These are phyloP conservation scores for Hanseniaspora sp. DNA, from an alignment of 1,139 yeast genomes.

Conservation along the genomic window DNA sequence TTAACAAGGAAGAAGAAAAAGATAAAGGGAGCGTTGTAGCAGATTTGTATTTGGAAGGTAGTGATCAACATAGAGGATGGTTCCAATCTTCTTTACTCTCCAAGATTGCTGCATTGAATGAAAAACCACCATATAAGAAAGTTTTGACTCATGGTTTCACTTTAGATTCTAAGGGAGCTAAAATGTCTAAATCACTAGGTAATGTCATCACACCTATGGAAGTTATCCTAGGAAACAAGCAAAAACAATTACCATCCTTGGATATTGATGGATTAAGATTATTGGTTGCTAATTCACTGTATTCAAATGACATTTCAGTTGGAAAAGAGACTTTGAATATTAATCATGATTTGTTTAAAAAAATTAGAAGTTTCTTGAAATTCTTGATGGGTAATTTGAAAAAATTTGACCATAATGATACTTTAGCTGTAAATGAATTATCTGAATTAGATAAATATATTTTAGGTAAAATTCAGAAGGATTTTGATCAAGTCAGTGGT, in stretches of 20 bases:
- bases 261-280: constrained; percentile 88
- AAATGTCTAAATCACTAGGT: constrained; percentile 91
- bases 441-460: constrained; percentile 55
- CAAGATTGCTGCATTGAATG: constrained; percentile 37
- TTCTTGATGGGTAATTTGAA: constrained; percentile 65
- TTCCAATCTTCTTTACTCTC: constrained; percentile 87
- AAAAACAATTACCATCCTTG: constrained; percentile 48
- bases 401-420: constrained; percentile 25
- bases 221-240: constrained; percentile 55
- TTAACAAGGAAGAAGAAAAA: constrained; percentile 27
- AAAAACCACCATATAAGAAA: constrained; percentile 57
- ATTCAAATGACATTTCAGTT: constrained; percentile 65
- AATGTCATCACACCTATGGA: constrained; percentile 63
- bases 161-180: constrained; percentile 70
- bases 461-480: constrained; percentile 42
- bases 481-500: constrained; percentile 36
- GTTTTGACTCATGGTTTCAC: constrained; percentile 91
- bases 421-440: constrained; percentile 31
- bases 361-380: constrained; percentile 69
- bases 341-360: constrained; percentile 70
- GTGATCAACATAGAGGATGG: constrained; percentile 99
- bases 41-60: constrained; percentile 82
- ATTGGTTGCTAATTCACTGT: constrained; percentile 86
- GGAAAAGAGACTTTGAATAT: constrained; percentile 63
- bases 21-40: constrained; percentile 38